These are phyloP conservation scores for Triticum dicoccoides DNA, from an alignment of 176 grass and related monocot genomes.

Conservation along the genomic window DNA sequence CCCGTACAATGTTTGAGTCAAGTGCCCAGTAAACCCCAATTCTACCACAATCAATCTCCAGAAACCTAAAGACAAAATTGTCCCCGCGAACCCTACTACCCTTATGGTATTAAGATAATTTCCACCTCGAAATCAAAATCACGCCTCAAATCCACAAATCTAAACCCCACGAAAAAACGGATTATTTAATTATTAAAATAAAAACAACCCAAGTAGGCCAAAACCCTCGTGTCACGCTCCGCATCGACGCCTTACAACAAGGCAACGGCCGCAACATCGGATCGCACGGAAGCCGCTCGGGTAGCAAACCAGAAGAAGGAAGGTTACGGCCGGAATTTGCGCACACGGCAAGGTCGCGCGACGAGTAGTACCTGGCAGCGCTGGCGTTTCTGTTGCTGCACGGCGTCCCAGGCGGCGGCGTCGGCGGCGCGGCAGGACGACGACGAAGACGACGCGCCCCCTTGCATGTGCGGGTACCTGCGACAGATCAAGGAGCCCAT, in stretches of 20 bases:
- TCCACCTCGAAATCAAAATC: background rate
- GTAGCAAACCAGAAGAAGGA: background rate
- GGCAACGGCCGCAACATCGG: background rate
- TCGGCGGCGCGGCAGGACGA: conserved; percentile 46
- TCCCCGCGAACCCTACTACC: conserved; percentile 2
- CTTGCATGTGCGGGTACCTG: conserved; percentile 36
- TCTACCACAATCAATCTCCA: background rate
- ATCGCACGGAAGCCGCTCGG: background rate
- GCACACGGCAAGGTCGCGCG: background rate
- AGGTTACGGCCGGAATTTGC: background rate
- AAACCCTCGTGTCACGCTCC: background rate
- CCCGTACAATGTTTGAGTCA: background rate
- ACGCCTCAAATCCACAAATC: background rate
- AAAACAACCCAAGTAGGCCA: background rate
- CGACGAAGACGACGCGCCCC: conserved; percentile 11
- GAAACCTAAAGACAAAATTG: background rate
- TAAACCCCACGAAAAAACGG: background rate
- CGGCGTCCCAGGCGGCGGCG: conserved; percentile 30
- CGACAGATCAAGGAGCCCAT: conserved; percentile 5
- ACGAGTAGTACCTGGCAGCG: conserved; percentile 44
- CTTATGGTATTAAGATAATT: background rate
- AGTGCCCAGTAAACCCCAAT: background rate
- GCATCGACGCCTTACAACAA: background rate
- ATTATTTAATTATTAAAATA: background rate
- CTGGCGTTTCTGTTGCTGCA: conserved; percentile 53